Evolutionary conservation across 768 basidiomycete genomes (phyloP), one percentile per base, ranked within the genome.

Genomic region (Pisolithus tinctorius): DNA sequence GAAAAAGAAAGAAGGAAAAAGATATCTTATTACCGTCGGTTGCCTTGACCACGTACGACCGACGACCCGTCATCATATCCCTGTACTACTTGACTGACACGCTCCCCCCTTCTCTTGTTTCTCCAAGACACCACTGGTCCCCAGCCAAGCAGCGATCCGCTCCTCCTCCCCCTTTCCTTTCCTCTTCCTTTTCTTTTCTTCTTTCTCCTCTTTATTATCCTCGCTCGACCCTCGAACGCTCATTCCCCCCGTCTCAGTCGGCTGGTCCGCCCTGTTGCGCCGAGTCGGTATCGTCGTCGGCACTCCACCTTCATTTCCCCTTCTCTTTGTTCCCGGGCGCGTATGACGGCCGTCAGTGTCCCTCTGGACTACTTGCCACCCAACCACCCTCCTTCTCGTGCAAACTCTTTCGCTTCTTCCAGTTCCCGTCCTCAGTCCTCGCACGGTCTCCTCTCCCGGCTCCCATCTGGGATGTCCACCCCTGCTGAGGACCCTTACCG

Each of bases 381-480:
- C 49, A 78, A 73, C 56, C 73, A 74, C 64, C 75, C 74, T 55
- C 88, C 87, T 65, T 88, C 88, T 29, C 80, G 88, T 63, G 88
- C 88, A 42, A 80, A 77, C 65, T 91, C 88, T 17, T 78, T 88
- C 65, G 85, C 85, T 40, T 88, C 88, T 37, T 80, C 83, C 58
- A 76, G 76, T 60, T 86, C 87, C 44, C 80, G 88, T 23, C 86
- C 87, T 37, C 86, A 86, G 58, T 90, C 88, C 46, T 83, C 87
- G 58, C 86, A 86, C 66, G 84, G 86, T 58, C 61, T 70, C 60
- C 59, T 82, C 53, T 69, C 74, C 55, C 76, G 80, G 58, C 75
- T 81, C 68, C 75, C 78, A 56, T 62, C 74, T 38, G 69, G 65
- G 34, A 68, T 83, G 58, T 74, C 75, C 50, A 72, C 77, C 49